Evolutionary conservation across 768 basidiomycete genomes (phyloP).

Genomic region (Lactarius hatsudake): DNA sequence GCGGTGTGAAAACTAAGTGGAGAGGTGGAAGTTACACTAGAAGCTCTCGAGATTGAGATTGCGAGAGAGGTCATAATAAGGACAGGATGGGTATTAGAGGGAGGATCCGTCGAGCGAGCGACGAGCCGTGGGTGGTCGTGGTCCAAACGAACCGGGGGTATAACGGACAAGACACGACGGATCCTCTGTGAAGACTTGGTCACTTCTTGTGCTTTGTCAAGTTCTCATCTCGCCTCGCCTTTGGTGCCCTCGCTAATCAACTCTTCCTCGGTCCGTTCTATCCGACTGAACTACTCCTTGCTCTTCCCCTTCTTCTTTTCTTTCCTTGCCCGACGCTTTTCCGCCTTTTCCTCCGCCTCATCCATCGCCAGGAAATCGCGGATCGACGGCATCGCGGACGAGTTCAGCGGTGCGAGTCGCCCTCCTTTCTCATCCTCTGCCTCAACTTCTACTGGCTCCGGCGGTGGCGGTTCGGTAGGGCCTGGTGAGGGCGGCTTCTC

Average conservation of each 20-base stretch:
- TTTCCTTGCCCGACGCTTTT: constrained; percentile 71
- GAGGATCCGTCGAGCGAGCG: constrained; percentile 60
- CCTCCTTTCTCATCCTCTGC: constrained; percentile 45
- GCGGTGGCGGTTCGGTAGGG: constrained; percentile 17
- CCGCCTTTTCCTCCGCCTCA: constrained; percentile 56
- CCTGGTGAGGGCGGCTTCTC: constrained; percentile 3
- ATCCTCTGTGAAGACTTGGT: constrained; percentile 37
- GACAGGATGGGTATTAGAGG: constrained; percentile 20
- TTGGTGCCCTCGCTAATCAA: neutral
- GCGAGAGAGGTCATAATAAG: constrained; percentile 26
- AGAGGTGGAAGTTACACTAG: constrained; percentile 30
- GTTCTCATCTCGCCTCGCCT: too few species aligned
- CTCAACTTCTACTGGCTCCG: constrained; percentile 40
- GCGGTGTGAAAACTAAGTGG: constrained; percentile 31
- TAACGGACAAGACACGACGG: constrained; percentile 50
- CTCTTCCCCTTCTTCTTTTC: constrained; percentile 62
- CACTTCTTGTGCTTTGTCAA: neutral
- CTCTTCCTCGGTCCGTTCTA: neutral
- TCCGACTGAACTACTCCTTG: constrained; percentile 23
- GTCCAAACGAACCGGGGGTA: constrained; percentile 42
- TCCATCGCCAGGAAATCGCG: constrained; percentile 79
- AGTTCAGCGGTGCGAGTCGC: constrained; percentile 70
- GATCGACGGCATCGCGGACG: constrained; percentile 82
- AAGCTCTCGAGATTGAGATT: constrained; percentile 20
- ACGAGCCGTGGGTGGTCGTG: constrained; percentile 39